Evolutionary conservation across 345 rosid species (phyloP).

Genomic region (Capsella bursapastoris): DNA sequence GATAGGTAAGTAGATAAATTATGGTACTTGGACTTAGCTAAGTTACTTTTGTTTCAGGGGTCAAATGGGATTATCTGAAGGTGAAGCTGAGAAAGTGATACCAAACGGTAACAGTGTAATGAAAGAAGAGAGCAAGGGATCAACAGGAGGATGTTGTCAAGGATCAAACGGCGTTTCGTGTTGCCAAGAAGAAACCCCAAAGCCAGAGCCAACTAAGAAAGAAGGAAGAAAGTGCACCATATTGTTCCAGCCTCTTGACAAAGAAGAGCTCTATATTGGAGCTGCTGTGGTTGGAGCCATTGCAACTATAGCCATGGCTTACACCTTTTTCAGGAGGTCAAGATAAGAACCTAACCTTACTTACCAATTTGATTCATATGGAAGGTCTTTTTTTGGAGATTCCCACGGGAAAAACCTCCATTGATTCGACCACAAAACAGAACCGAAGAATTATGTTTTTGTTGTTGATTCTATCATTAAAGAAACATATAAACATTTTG

Average conservation of each 20-base stretch:
- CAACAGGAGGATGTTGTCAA: constrained; percentile 68
- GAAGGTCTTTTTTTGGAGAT: constrained; percentile 15
- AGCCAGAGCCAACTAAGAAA: constrained; percentile 46
- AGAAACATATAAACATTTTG: constrained; percentile 27
- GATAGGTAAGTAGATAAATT: too few relatives aligned
- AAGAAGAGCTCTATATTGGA: constrained; percentile 61
- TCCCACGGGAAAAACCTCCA: not conserved
- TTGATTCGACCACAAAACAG: not conserved
- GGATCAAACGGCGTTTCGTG: constrained; percentile 74
- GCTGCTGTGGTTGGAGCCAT: constrained; percentile 72
- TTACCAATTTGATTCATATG: constrained; percentile 11
- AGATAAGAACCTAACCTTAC: constrained; percentile 41
- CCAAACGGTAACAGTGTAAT: constrained; percentile 45
- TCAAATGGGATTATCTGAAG: constrained; percentile 60
- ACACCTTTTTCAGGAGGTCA: constrained; percentile 67
- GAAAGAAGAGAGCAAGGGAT: constrained; percentile 45
- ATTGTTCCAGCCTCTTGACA: constrained; percentile 64
- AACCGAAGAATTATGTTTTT: constrained; percentile 11
- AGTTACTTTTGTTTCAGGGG: constrained; percentile 61
- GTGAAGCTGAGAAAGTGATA: constrained; percentile 51
- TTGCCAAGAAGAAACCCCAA: constrained; percentile 60
- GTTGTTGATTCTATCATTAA: constrained; percentile 3
- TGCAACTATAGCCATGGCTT: constrained; percentile 72
- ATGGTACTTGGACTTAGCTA: not conserved
- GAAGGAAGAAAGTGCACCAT: constrained; percentile 37